Conservation (phyloP, 2,329 filamentous ascomycete species). For the Aureobasidium leucospermi region DNA sequence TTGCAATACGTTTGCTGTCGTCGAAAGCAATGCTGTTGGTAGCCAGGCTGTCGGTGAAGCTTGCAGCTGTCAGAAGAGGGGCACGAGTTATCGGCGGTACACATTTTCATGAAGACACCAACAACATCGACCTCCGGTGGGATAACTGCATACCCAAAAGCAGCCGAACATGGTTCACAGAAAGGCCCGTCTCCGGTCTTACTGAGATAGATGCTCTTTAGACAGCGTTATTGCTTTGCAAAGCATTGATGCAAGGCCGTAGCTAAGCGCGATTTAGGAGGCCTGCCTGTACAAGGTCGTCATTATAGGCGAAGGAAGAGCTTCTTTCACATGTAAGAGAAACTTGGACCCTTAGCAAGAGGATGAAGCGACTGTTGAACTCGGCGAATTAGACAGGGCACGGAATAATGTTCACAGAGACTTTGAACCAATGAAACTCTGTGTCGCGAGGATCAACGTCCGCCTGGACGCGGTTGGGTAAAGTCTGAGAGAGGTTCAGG, state of each 20-base stretch:
- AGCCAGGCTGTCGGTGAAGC: background rate
- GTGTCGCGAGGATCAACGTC: background rate
- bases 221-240: background rate
- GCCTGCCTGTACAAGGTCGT: background rate
- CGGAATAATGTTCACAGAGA: background rate
- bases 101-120: background rate
- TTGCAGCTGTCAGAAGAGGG: constrained; percentile 2
- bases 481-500: background rate
- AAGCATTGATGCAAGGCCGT: background rate
- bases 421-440: constrained; percentile 5
- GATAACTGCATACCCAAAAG: constrained; percentile 6
- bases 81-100: background rate
- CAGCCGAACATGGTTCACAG: background rate
- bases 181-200: background rate
- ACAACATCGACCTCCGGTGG: background rate
- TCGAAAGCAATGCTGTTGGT: background rate
- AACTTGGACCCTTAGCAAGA: background rate
- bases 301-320: background rate
- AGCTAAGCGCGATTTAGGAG: background rate
- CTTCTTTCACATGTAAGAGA: background rate
- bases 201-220: background rate
- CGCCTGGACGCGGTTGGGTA: background rate
- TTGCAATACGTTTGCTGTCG: background rate
- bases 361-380: background rate
- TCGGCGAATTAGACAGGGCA: constrained; percentile 8